A percentile compares a stretch with the other conserved stretches of the same genome.
Evolutionary conservation across 208 protist species (phyloP).

Genomic region (Acanthamoeba culbertsoni): DNA sequence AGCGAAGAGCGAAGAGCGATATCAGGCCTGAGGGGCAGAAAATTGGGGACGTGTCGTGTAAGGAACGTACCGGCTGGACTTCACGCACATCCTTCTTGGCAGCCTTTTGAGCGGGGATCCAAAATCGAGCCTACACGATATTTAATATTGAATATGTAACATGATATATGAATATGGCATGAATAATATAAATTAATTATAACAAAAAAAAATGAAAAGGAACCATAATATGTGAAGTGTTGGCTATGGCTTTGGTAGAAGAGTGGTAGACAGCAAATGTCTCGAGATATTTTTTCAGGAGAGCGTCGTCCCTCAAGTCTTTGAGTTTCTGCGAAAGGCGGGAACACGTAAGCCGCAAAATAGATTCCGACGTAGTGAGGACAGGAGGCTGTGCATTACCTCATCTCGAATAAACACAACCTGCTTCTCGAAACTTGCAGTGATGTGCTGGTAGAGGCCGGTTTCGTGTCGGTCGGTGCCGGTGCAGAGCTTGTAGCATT

Average conservation of each 20-base stretch:
- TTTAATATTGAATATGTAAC: not conserved
- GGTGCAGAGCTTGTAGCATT: not conserved
- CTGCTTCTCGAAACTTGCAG: not conserved
- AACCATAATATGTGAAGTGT: conserved; percentile 10
- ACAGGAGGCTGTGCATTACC: not conserved
- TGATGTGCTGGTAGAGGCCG: not conserved
- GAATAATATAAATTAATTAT: too few relatives aligned
- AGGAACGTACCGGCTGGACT: not conserved
- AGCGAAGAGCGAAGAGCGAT: too few relatives aligned
- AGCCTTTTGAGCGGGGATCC: conserved; percentile 8
- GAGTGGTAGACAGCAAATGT: not conserved
- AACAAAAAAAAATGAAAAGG: too few relatives aligned
- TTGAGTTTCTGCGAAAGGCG: not conserved
- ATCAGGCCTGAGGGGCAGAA: too few relatives aligned
- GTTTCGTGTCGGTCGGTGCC: not conserved
- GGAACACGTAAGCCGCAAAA: not conserved
- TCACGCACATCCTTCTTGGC: not conserved
- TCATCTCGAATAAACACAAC: not conserved
- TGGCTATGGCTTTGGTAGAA: not conserved
- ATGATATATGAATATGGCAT: not conserved
- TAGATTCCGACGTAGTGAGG: not conserved
- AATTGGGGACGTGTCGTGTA: not conserved
- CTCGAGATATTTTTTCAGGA: not conserved
- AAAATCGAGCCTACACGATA: not conserved
- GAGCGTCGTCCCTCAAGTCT: not conserved